phyloP scores from a whole-genome alignment of 2,329 filamentous ascomycete species.

The Chlorencoelia australis region DNA sequence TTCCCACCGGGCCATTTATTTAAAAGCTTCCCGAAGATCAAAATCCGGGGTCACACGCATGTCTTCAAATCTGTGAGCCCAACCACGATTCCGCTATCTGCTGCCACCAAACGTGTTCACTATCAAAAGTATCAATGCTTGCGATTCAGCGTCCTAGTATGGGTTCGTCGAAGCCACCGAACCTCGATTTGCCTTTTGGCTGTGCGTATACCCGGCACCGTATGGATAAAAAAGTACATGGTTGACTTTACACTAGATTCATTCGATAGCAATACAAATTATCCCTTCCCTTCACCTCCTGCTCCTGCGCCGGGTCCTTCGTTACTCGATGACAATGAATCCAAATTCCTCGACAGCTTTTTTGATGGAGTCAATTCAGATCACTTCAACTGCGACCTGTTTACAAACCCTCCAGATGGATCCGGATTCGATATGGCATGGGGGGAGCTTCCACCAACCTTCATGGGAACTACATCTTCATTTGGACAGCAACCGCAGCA shows the following conservation, averaged over 20 bases:
- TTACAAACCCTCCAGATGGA: constrained; percentile 35
- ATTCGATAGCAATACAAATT: constrained; percentile 34
- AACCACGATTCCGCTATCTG: no score
- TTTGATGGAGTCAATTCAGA: constrained; percentile 45
- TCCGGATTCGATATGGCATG: constrained; percentile 40
- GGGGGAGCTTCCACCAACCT: constrained; percentile 51
- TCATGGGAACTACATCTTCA: constrained; percentile 56
- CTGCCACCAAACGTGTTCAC: no score
- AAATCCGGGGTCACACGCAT: no score
- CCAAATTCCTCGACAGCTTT: constrained; percentile 46
- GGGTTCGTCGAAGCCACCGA: constrained; percentile 47
- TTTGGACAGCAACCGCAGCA: constrained; percentile 38
- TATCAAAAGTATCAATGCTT: no score
- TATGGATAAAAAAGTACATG: no score
- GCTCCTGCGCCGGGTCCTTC: constrained; percentile 55
- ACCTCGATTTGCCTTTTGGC: constrained; percentile 52
- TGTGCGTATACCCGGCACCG: no score
- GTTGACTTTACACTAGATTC: constrained; percentile 35
- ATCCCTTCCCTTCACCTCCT: constrained; percentile 42
- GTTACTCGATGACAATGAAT: constrained; percentile 53
- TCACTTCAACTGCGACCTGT: constrained; percentile 39
- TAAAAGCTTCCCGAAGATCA: no score
- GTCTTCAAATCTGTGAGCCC: no score
- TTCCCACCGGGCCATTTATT: no score
- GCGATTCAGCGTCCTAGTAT: constrained; percentile 46